Percentiles rank a stretch among this genome's conserved stretches.
These are phyloP conservation scores for Meripilus lineatus DNA, from an alignment of 1,284 basidiomycete species.

Conservation along the genomic window DNA sequence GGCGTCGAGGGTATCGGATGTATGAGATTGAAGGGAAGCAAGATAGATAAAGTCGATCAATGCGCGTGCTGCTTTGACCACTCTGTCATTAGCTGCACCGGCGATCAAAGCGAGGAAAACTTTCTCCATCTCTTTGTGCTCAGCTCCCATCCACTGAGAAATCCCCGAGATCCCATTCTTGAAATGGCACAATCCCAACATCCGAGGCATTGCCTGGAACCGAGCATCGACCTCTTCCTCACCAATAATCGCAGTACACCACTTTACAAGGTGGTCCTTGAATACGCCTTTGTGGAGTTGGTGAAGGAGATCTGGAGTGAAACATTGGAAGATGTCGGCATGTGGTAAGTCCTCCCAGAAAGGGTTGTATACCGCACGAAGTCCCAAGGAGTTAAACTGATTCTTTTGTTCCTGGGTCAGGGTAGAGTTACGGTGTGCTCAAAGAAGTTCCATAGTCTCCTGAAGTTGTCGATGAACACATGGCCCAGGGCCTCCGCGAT, in stretches of 20 bases:
- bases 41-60: conserved; percentile 21
- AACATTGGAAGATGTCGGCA: conserved; percentile 19
- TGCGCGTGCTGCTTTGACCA: background rate
- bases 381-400: conserved; percentile 1
- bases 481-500: conserved; percentile 10
- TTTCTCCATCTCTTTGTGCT: conserved; percentile 22
- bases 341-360: conserved; percentile 27
- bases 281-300: conserved; percentile 29
- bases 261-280: conserved; percentile 24
- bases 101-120: conserved; percentile 17
- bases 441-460: conserved; percentile 6
- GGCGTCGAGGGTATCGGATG: conserved; percentile 15
- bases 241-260: conserved; percentile 14
- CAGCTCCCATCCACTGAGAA: conserved; percentile 22
- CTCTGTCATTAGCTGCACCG: background rate
- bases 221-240: conserved; percentile 16
- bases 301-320: conserved; percentile 29
- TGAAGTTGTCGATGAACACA: conserved; percentile 2
- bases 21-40: conserved; percentile 24
- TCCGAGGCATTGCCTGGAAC: conserved; percentile 11
- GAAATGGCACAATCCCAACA: conserved; percentile 17
- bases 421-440: background rate
- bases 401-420: background rate
- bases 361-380: conserved; percentile 15
- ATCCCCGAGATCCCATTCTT: conserved; percentile 17